These are phyloP conservation scores for Microdochium nivale DNA, from an alignment of 2,329 filamentous ascomycete genomes.

Conservation along the genomic window DNA sequence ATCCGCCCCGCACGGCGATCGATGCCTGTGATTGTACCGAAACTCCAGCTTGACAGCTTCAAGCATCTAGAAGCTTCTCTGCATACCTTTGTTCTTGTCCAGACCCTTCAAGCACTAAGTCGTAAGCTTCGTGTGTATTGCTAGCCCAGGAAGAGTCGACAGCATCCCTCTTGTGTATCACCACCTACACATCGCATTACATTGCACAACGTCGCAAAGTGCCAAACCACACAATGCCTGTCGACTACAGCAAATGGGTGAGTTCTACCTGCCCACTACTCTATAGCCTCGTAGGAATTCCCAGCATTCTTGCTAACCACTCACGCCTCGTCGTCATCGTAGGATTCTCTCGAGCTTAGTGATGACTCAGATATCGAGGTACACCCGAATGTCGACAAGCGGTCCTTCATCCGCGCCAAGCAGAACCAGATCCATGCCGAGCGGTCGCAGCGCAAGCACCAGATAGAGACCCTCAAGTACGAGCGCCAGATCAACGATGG, in stretches of 20 bases:
- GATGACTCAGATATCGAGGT: slow-evolving; percentile 98
- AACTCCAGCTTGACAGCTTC: neutral
- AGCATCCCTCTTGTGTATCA: no score
- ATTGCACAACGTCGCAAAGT: neutral
- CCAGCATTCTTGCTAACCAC: slow-evolving; percentile 6
- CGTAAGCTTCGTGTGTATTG: no score
- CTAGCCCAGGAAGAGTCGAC: no score
- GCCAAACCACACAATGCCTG: slow-evolving; percentile 30
- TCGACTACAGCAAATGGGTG: slow-evolving; percentile 64
- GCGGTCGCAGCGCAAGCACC: slow-evolving; percentile 72
- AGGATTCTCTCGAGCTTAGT: slow-evolving; percentile 90
- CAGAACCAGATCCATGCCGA: slow-evolving; percentile 95
- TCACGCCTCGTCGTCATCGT: slow-evolving; percentile 1
- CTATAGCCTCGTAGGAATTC: neutral
- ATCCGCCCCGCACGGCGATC: neutral
- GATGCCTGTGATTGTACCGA: neutral
- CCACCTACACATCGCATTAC: no score
- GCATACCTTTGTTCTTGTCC: no score
- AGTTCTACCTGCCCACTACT: slow-evolving; percentile 4
- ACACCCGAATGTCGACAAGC: slow-evolving; percentile 97
- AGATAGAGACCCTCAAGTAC: slow-evolving; percentile 88
- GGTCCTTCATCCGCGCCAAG: slow-evolving; percentile 96
- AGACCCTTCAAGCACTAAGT: no score
- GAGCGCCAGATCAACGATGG: slow-evolving; percentile 90
- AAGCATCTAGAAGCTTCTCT: neutral